Base-by-base conservation (phyloP, 768 basidiomycete species). In the Boletus speciosus region DNA sequence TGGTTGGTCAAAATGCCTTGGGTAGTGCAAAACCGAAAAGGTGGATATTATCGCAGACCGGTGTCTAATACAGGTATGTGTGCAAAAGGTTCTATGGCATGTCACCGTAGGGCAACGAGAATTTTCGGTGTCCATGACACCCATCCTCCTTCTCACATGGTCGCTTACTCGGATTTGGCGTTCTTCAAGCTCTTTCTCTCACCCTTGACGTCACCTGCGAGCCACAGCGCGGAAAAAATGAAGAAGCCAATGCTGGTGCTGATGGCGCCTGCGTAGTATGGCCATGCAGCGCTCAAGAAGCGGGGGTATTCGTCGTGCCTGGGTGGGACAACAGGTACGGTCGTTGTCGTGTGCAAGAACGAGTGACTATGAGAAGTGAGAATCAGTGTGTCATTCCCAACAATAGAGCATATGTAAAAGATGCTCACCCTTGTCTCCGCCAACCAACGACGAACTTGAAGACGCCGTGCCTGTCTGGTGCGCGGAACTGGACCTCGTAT, bases 381-480 rank as follows among this genome's bases (percentile, higher is more conserved):
- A 36, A 25, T 47, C 39, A 42, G 36, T 1, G 16, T n/a, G 29
- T 32, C 11, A 23, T 25, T 2, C 6, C 44, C 15, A 63, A 11
- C 11, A 8, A 27, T 15, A 27, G 1, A 47, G 27, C 19, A 19
- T 7, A 37, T 4, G 45, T 61, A 35, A 49, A 12, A 11, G 23
- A 29, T 0, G 66, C 85, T 66, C 59, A 93, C 85, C 95, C 95
- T 69, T 85, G 85, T 58, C 97, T 85, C 67, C 90, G 91, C 75
- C 93, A 84, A 71, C 95, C 82, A 41, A 97, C 73, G n/a, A 93
- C 78, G 66, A 98, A 95, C 68, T 98, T 98, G 82, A 96, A 99
- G 15, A 99, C 97, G 23, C 97, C 97, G 67, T 99, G 97, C 49
- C 95, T 79, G 71, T 98, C 96, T 7, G 97, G 97, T 2, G 85